phyloP scores from a whole-genome alignment of 805 yeast genomes.

The Lipomyces starkeyi region DNA sequence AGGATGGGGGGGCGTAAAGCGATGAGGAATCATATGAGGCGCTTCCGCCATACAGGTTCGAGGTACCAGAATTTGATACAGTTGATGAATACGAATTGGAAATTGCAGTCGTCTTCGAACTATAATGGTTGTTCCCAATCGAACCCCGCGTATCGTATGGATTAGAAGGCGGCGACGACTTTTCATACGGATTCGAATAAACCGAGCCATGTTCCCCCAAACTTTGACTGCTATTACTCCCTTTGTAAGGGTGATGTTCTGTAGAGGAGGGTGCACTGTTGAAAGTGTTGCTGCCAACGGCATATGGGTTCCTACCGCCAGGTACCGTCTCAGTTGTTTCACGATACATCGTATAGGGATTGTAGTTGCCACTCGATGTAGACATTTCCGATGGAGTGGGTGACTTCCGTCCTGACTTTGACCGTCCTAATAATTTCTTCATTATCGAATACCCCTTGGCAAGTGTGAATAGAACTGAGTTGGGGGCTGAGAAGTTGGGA shows the following conservation, averaged over 20 bases:
- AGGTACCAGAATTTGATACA: neutral
- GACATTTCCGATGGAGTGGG: slow-evolving; percentile 7
- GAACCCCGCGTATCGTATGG: slow-evolving; percentile 22
- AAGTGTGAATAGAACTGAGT: neutral
- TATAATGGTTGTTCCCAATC: neutral
- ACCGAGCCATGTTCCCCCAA: neutral
- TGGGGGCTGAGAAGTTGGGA: neutral
- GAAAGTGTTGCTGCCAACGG: slow-evolving; percentile 24
- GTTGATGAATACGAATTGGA: neutral
- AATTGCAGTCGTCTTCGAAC: neutral
- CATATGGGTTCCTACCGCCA: slow-evolving; percentile 25
- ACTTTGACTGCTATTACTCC: neutral
- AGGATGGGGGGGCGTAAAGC: neutral
- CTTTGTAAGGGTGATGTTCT: neutral
- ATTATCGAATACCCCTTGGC: neutral
- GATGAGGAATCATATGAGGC: neutral
- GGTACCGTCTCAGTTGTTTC: neutral
- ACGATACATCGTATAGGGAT: slow-evolving; percentile 8
- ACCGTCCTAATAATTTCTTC: slow-evolving; percentile 2
- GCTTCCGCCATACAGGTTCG: slow-evolving; percentile 5
- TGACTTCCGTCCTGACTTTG: slow-evolving; percentile 11
- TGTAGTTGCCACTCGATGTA: slow-evolving; percentile 5
- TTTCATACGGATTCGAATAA: neutral
- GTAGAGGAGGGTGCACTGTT: slow-evolving; percentile 11
- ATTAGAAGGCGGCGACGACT: slow-evolving; percentile 14